phyloP scores from a whole-genome alignment of 2,329 filamentous ascomycete species.

The Stemphylium beticola region DNA sequence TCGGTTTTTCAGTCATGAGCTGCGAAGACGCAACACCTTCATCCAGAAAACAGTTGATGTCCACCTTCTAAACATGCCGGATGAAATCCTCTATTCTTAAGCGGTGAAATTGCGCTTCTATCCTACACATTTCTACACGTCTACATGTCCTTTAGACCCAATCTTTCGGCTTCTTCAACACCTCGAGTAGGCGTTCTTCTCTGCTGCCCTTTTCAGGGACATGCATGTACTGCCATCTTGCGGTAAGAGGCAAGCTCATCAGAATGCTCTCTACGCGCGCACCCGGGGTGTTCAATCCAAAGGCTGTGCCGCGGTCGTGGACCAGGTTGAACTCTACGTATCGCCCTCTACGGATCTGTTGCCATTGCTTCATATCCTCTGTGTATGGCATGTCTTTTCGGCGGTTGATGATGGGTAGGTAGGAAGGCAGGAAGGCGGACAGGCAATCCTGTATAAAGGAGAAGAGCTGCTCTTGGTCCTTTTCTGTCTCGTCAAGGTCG shows the following conservation, averaged over 20 bases:
- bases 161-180: conserved; percentile 66
- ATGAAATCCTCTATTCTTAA: background rate
- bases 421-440: conserved; percentile 85
- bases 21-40: too few relatives aligned
- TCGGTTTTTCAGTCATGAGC: too few relatives aligned
- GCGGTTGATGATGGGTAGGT: conserved; percentile 84
- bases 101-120: too few relatives aligned
- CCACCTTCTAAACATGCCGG: too few relatives aligned
- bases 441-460: conserved; percentile 86
- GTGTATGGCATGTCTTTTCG: conserved; percentile 92
- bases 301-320: conserved; percentile 92
- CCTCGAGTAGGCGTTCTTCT: conserved; percentile 82
- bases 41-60: too few relatives aligned
- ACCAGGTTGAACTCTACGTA: conserved; percentile 99
- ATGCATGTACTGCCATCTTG: conserved; percentile 96
- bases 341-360: conserved; percentile 89
- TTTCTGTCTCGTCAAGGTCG: conserved; percentile 86
- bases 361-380: conserved; percentile 89
- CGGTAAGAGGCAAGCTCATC: conserved; percentile 94
- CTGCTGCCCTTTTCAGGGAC: conserved; percentile 74
- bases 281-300: conserved; percentile 90
- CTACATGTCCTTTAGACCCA: conserved; percentile 54
- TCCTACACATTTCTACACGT: background rate
- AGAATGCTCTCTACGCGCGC: conserved; percentile 94
- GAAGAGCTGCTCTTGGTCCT: conserved; percentile 88